A percentile compares a stretch with the other conserved stretches of the same genome.
Conservation (phyloP, 2,329 filamentous ascomycete species). For the Arthrobotrys iridis region DNA sequence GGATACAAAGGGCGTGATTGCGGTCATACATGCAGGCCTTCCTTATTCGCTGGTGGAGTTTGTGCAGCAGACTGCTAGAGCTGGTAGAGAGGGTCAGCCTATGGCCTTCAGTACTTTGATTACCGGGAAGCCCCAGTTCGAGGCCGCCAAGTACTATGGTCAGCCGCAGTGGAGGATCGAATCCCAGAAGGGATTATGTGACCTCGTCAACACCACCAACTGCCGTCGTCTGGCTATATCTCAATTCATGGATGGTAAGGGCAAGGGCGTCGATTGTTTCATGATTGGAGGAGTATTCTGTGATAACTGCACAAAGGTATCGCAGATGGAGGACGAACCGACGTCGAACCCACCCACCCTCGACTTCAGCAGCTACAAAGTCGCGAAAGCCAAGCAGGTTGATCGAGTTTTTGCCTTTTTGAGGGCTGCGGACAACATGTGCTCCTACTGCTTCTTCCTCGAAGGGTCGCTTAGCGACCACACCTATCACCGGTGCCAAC, state of each 20-base stretch:
- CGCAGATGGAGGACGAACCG: background rate
- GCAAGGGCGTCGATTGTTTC: background rate
- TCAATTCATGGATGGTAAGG: background rate
- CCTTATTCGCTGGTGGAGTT: background rate
- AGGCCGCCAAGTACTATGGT: no score
- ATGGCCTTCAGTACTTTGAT: no score
- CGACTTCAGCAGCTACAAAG: no score
- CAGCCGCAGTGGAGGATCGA: no score
- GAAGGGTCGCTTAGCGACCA: background rate
- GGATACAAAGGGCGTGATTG: background rate
- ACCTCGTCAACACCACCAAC: background rate
- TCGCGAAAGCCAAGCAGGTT: no score
- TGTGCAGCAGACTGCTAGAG: background rate
- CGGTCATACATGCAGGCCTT: background rate
- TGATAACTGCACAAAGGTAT: background rate
- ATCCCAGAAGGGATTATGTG: background rate
- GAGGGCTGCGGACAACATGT: background rate
- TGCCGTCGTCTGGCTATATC: background rate
- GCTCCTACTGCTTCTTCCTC: conserved; percentile 4
- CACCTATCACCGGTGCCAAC: background rate
- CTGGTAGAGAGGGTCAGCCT: background rate
- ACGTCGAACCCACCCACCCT: background rate
- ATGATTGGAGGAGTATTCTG: background rate
- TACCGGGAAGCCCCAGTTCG: no score
- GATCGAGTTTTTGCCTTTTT: background rate